phyloP scores from a whole-genome alignment of 441 rosid genomes.

The Adansonia grandidieri region DNA sequence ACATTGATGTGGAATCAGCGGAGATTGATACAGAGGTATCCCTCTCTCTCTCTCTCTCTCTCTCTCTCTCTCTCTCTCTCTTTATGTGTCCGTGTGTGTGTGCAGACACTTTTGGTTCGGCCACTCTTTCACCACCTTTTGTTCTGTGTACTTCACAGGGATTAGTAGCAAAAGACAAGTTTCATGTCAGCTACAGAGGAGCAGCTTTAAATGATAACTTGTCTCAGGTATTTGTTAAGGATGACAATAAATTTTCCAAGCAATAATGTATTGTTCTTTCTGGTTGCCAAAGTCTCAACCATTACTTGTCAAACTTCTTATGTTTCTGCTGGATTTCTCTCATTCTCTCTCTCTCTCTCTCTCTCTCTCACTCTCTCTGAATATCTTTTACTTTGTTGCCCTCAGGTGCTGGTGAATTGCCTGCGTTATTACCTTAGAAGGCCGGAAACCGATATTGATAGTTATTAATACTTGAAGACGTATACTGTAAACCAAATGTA shows the following conservation, averaged over 20 bases:
- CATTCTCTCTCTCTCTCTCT: background rate
- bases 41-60: background rate
- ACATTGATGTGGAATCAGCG: conserved; percentile 70
- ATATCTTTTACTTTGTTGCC: background rate
- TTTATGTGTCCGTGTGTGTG: background rate
- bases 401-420: conserved; percentile 79
- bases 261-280: background rate
- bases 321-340: background rate
- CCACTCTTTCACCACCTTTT: conserved; percentile 1
- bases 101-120: background rate
- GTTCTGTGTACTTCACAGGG: conserved; percentile 45
- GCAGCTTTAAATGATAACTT: conserved; percentile 72
- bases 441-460: conserved; percentile 87
- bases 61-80: too few species aligned
- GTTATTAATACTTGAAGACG: conserved; percentile 47
- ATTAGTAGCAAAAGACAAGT: conserved; percentile 72
- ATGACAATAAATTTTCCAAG: background rate
- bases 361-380: background rate
- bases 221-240: conserved; percentile 64
- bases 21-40: conserved; percentile 74
- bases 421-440: conserved; percentile 88
- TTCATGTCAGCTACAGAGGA: conserved; percentile 75
- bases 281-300: background rate
- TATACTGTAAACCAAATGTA: conserved; percentile 27
- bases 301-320: background rate